Evolutionary conservation across 768 basidiomycete species (phyloP).

Genomic region (Boletus coccyginus): DNA sequence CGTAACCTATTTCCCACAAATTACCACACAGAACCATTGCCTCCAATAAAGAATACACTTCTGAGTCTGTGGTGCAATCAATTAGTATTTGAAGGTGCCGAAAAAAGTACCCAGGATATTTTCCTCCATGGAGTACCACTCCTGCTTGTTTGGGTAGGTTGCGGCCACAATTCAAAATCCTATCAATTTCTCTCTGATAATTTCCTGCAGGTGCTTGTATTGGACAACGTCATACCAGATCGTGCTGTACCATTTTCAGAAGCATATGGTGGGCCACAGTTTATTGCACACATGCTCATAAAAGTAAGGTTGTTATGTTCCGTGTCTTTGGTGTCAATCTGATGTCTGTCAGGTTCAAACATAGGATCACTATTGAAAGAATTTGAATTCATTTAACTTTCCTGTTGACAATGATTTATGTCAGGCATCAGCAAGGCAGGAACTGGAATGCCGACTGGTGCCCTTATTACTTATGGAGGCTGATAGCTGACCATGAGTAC

Average conservation of each 20-base stretch:
- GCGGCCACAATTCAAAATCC: too few species aligned
- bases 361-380: slow-evolving; percentile 28
- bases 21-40: neutral
- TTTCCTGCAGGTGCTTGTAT: slow-evolving; percentile 20
- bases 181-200: neutral
- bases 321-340: neutral
- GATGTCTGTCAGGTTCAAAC: neutral
- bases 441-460: slow-evolving; percentile 24
- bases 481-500: slow-evolving; percentile 24
- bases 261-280: slow-evolving; percentile 25
- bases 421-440: slow-evolving; percentile 28
- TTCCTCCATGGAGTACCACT: slow-evolving; percentile 27
- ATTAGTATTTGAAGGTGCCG: neutral
- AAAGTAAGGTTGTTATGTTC: slow-evolving; percentile 14
- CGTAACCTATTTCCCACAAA: slow-evolving; percentile 17
- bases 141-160: slow-evolving; percentile 28
- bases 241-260: slow-evolving; percentile 29
- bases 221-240: slow-evolving; percentile 28
- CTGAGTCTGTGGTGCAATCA: slow-evolving; percentile 3
- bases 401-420: neutral
- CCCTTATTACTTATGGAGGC: slow-evolving; percentile 20
- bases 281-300: slow-evolving; percentile 25
- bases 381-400: neutral
- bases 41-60: neutral
- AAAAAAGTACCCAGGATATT: slow-evolving; percentile 12